Evolutionary conservation across 306 rosid species (phyloP).

Genomic region (Dryas drummondii): DNA sequence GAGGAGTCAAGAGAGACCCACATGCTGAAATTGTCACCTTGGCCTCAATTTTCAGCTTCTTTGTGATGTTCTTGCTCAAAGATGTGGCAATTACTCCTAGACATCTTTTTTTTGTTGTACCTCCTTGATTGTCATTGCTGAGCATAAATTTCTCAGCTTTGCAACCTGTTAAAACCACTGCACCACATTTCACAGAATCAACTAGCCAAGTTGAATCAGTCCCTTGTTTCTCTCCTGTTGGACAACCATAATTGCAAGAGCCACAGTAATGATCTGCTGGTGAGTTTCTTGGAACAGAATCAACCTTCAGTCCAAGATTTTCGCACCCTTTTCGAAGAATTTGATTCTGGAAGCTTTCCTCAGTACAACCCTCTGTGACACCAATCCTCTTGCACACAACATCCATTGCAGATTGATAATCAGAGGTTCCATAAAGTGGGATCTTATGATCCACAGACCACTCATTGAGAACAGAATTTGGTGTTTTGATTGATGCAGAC

Average conservation of each 20-base stretch:
- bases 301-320: slow-evolving; percentile 64
- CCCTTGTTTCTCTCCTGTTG: slow-evolving; percentile 74
- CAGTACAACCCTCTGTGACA: slow-evolving; percentile 50
- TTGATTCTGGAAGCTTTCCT: slow-evolving; percentile 69
- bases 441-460: slow-evolving; percentile 71
- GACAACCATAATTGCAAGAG: slow-evolving; percentile 74
- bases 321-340: slow-evolving; percentile 74
- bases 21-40: slow-evolving; percentile 74
- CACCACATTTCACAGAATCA: slow-evolving; percentile 69
- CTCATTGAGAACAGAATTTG: slow-evolving; percentile 60
- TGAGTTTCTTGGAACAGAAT: slow-evolving; percentile 62
- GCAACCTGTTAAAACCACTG: slow-evolving; percentile 80
- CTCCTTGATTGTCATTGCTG: slow-evolving; percentile 38
- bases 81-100: slow-evolving; percentile 61
- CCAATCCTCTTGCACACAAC: slow-evolving; percentile 71
- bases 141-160: slow-evolving; percentile 69
- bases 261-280: slow-evolving; percentile 79
- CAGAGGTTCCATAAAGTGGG: slow-evolving; percentile 54
- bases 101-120: slow-evolving; percentile 45
- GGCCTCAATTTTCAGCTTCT: slow-evolving; percentile 70
- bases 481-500: slow-evolving; percentile 90
- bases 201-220: slow-evolving; percentile 80
- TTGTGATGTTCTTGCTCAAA: slow-evolving; percentile 46
- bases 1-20: slow-evolving; percentile 75
- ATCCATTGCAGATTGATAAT: slow-evolving; percentile 75